phyloP scores from a whole-genome alignment of 2,329 filamentous ascomycete genomes.

The Emmonsia crescens region DNA sequence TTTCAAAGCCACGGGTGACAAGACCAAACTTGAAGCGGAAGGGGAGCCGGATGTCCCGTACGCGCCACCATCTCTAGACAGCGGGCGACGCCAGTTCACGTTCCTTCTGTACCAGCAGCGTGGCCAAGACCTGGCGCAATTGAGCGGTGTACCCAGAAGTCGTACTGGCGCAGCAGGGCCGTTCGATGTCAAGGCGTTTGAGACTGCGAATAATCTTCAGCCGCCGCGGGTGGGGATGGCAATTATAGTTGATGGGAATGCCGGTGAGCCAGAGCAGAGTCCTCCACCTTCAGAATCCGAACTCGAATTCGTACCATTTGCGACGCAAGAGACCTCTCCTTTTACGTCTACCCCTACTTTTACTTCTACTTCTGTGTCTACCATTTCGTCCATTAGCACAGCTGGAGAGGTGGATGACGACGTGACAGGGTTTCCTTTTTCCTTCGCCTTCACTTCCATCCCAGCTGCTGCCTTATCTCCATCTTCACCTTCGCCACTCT shows the following conservation, averaged over 20 bases:
- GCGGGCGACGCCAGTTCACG: conserved; percentile 7
- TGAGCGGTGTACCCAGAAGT: background rate
- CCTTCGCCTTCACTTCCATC: background rate
- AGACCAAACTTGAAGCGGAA: conserved; percentile 7
- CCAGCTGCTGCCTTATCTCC: background rate
- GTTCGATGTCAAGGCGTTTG: conserved; percentile 3
- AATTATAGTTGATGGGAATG: background rate
- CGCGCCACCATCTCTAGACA: conserved; percentile 1
- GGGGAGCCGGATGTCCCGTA: conserved; percentile 5
- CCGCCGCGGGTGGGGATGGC: conserved; percentile 1
- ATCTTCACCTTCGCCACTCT: background rate
- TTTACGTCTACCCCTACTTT: background rate
- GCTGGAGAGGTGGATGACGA: background rate
- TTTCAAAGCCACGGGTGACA: conserved; percentile 9
- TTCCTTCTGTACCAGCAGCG: conserved; percentile 9
- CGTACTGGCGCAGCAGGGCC: background rate
- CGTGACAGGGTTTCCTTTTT: background rate
- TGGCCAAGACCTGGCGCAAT: background rate
- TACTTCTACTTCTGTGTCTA: background rate
- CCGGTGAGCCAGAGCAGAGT: background rate
- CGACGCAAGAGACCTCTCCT: background rate
- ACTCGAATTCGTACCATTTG: background rate
- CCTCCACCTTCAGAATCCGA: background rate
- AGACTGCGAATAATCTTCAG: conserved; percentile 1
- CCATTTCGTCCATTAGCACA: background rate